A percentile compares a stretch with the other conserved stretches of the same genome.
phyloP scores from a whole-genome alignment of 1,284 basidiomycete genomes.

The Rhodotorula sp. region DNA sequence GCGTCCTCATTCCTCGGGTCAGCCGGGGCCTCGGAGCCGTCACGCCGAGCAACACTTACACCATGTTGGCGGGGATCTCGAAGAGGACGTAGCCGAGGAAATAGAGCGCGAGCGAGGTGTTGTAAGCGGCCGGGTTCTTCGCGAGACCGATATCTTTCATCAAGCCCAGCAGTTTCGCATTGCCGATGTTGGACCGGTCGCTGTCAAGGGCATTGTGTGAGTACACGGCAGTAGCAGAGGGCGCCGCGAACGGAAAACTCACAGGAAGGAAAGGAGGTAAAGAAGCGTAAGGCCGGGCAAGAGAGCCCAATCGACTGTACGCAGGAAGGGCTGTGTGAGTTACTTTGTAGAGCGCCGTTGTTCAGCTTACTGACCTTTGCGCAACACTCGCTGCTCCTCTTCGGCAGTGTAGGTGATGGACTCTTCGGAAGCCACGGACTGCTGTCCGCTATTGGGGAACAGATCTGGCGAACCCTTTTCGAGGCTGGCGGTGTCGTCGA shows the following conservation, averaged over 20 bases:
- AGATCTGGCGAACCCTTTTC: constrained; percentile 5
- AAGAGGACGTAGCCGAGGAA: constrained; percentile 32
- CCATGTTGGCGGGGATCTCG: constrained; percentile 43
- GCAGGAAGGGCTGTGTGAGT: neutral
- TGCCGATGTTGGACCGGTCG: constrained; percentile 13
- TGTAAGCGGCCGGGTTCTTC: constrained; percentile 19
- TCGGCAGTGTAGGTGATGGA: neutral
- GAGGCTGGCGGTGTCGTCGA: neutral
- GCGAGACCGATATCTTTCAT: constrained; percentile 27
- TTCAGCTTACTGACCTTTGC: neutral
- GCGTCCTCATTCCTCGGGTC: neutral
- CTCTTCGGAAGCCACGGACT: neutral
- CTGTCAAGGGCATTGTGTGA: neutral
- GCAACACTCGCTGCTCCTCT: neutral
- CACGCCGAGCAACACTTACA: neutral
- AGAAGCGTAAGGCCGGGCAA: constrained; percentile 34
- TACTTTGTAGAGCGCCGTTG: accelerated
- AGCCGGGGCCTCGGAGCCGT: neutral
- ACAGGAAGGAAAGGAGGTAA: constrained; percentile 30
- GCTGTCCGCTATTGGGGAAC: neutral
- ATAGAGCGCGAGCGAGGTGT: constrained; percentile 26
- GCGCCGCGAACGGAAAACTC: neutral
- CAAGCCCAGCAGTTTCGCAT: constrained; percentile 29
- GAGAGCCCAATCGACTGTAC: constrained; percentile 22
- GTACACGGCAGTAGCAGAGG: neutral